These are phyloP conservation scores for Cutaneotrichosporon daszewskae DNA, from an alignment of 1,284 basidiomycete genomes.

Conservation along the genomic window DNA sequence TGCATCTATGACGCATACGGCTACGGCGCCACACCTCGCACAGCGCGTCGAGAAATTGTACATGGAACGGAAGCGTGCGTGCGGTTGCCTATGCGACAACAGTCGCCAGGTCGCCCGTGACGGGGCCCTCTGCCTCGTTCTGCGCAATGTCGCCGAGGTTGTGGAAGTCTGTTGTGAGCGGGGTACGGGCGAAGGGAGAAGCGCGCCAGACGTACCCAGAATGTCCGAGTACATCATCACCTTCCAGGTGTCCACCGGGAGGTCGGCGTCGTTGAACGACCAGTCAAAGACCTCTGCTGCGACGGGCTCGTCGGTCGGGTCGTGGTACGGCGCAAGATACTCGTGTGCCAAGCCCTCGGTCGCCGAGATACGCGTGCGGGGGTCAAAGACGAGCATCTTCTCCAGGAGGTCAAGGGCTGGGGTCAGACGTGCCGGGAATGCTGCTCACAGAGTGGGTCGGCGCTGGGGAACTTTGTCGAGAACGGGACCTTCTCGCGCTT, in stretches of 20 bases:
- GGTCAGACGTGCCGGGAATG: not conserved
- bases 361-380: conserved; percentile 91
- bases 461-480: conserved; percentile 83
- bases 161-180: conserved; percentile 50
- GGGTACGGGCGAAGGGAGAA: not conserved
- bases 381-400: conserved; percentile 99
- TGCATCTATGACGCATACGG: too few species aligned
- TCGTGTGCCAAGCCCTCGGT: conserved; percentile 85
- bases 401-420: conserved; percentile 90
- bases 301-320: conserved; percentile 94
- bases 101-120: conserved; percentile 40
- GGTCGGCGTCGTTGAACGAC: conserved; percentile 99
- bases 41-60: too few species aligned
- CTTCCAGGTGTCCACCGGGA: conserved; percentile 99
- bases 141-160: conserved; percentile 49
- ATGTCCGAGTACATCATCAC: conserved; percentile 98
- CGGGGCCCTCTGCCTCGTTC: conserved; percentile 44
- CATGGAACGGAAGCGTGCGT: too few species aligned
- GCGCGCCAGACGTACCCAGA: conserved; percentile 58
- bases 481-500: conserved; percentile 95
- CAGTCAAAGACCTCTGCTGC: conserved; percentile 96
- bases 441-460: conserved; percentile 70
- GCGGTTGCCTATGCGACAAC: conserved; percentile 5
- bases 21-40: too few species aligned
- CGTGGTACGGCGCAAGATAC: conserved; percentile 96